Evolutionary conservation across 805 yeast species (phyloP), one percentile per base, ranked within the genome.

Genomic region (Suhomyces pyralidae): DNA sequence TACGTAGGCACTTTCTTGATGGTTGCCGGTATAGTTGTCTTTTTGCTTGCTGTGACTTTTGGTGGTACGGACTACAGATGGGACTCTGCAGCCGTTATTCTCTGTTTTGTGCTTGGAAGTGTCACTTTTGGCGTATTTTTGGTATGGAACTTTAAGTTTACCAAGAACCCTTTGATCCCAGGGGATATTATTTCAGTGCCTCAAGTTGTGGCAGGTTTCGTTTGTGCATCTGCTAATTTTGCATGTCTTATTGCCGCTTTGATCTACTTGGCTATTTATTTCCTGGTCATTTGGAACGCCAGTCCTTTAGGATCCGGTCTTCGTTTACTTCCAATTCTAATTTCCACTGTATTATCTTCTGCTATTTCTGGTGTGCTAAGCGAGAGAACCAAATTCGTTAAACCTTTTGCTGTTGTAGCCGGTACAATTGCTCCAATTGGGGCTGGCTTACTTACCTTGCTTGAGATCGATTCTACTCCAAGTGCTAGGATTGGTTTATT

Each of bases 291-390:
- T 7, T 67, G 64, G 45, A 75, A 68, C 10, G 64, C 69, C 40
- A 69, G 67, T 48, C 71, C 82, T 4, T 66, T 78, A 65, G 64
- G 65, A 20, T 69, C 83, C 2, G 85, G 85, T 34, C 61, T 79
- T 30, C 68, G 76, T 24, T 60, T 76, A 40, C 61, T 81, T 25
- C 81, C 84, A 1, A 46, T 67, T 36, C 69, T 80, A 46, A 62
- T 78, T 22, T 57, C 79, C n/a, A 69, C 74, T 28, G 77, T 68
- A 48, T 53, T 70, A 1, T 58, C 70, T 6, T 68, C 83, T 9
- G 61, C 73, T 12, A 2, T 60, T 5, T 53, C 70, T 1, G 85
- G 83, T 4, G 51, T 71, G 4, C 2, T 67, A 3, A 67, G 81
- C 25, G 68, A 70, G 22, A 69, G 64, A 52, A 63, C 76, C 2